Conservation (phyloP, 306 rosid genomes). For the Glycyrrhiza uralensis region DNA sequence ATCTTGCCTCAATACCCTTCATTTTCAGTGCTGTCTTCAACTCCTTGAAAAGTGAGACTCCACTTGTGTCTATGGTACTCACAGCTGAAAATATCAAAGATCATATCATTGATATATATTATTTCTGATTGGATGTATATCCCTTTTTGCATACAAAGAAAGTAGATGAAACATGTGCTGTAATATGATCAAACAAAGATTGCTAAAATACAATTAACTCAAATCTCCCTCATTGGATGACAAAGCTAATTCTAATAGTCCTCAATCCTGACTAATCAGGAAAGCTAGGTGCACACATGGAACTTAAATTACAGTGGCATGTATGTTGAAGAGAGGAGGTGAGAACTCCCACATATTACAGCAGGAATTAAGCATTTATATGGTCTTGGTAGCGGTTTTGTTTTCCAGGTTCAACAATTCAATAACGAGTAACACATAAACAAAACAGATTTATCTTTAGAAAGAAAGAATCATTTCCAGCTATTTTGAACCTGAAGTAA, state of each 20-base stretch:
- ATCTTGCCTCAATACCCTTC: constrained; percentile 61
- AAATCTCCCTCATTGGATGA: background rate
- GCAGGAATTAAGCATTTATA: background rate
- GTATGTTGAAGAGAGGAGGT: background rate
- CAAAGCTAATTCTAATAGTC: background rate
- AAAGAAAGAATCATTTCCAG: too few relatives aligned
- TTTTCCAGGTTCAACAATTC: background rate
- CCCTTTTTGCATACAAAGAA: background rate
- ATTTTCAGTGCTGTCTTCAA: constrained; percentile 50
- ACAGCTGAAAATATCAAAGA: constrained; percentile 60
- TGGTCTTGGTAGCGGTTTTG: background rate
- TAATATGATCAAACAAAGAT: background rate
- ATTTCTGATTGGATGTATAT: constrained; percentile 1
- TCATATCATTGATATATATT: background rate
- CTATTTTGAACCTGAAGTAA: background rate
- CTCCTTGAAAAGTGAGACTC: constrained; percentile 66
- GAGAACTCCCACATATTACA: background rate
- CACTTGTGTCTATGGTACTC: constrained; percentile 83
- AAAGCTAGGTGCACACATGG: background rate
- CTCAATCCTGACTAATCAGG: too few relatives aligned
- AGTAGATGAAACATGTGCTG: background rate
- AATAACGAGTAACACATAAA: background rate
- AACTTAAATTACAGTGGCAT: background rate
- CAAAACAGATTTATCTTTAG: background rate
- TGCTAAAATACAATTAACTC: background rate